phyloP scores from a whole-genome alignment of 352 stramenopile genomes.

The Pythium diclinum region DNA sequence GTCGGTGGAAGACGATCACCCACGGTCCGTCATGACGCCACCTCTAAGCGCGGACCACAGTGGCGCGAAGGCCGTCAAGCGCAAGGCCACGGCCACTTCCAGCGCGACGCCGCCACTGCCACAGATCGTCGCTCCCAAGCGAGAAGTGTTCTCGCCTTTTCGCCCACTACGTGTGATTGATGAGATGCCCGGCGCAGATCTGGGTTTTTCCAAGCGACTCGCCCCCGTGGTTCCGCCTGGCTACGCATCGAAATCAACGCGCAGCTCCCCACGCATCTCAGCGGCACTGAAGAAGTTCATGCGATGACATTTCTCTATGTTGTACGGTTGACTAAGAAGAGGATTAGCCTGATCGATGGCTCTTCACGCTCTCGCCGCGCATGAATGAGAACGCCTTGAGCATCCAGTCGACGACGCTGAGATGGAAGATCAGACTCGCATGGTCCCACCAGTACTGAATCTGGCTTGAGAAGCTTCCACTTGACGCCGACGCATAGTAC shows the following conservation, averaged over 20 bases:
- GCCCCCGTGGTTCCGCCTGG: constrained; percentile 10
- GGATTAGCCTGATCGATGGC: constrained; percentile 24
- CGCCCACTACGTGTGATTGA: constrained; percentile 15
- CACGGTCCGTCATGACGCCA: constrained; percentile 14
- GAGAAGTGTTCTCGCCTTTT: constrained; percentile 19
- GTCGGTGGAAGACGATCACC: constrained; percentile 17
- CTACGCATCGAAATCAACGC: constrained; percentile 17
- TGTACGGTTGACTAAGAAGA: neutral
- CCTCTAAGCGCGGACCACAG: constrained; percentile 11
- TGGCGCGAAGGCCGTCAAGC: constrained; percentile 11
- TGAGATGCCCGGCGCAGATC: constrained; percentile 21
- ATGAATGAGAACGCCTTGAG: constrained; percentile 42
- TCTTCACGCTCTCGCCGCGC: constrained; percentile 24
- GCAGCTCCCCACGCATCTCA: constrained; percentile 26
- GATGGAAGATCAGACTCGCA: constrained; percentile 54
- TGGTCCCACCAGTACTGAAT: constrained; percentile 64
- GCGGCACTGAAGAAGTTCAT: constrained; percentile 25
- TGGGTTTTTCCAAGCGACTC: neutral
- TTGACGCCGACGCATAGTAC: constrained; percentile 29
- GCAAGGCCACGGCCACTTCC: constrained; percentile 11
- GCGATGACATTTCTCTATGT: constrained; percentile 16
- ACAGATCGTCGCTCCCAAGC: constrained; percentile 4
- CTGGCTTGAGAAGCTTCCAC: constrained; percentile 2
- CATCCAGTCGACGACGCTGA: constrained; percentile 57
- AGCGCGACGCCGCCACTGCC: neutral